These are phyloP conservation scores for Aegle marmelos DNA, from an alignment of 345 rosid genomes.

Conservation along the genomic window DNA sequence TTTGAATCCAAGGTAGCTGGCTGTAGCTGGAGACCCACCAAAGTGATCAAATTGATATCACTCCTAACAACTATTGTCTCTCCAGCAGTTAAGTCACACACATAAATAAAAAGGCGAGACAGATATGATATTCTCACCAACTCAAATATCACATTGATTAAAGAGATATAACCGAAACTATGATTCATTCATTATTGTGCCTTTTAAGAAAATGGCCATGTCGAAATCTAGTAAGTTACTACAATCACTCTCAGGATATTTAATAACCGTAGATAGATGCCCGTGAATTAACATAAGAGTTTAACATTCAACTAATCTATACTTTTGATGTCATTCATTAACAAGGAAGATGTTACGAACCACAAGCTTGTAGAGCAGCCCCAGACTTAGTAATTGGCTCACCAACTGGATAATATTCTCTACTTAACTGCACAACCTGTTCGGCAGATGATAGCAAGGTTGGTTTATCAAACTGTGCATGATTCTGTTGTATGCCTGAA, in stretches of 20 bases:
- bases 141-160: not conserved
- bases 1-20: not conserved
- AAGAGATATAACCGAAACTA: not conserved
- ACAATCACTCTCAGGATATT: not conserved
- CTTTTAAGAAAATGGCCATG: not conserved
- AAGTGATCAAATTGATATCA: too few relatives aligned
- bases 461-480: slow-evolving; percentile 19
- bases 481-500: slow-evolving; percentile 5
- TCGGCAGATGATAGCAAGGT: slow-evolving; percentile 53
- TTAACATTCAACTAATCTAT: not conserved
- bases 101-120: not conserved
- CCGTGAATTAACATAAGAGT: not conserved
- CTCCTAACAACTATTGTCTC: not conserved
- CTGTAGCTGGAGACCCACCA: not conserved
- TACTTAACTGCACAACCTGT: slow-evolving; percentile 47
- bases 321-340: not conserved
- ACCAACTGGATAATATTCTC: slow-evolving; percentile 65
- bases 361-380: slow-evolving; percentile 82
- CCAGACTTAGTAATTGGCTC: slow-evolving; percentile 59
- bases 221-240: not conserved
- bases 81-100: not conserved
- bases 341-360: slow-evolving; percentile 37
- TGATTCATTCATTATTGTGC: not conserved
- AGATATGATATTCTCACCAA: not conserved
- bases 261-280: not conserved